Percentiles rank a stretch among this genome's conserved stretches.
Conservation (phyloP, 441 rosid genomes). For the Jatropha podagrica region DNA sequence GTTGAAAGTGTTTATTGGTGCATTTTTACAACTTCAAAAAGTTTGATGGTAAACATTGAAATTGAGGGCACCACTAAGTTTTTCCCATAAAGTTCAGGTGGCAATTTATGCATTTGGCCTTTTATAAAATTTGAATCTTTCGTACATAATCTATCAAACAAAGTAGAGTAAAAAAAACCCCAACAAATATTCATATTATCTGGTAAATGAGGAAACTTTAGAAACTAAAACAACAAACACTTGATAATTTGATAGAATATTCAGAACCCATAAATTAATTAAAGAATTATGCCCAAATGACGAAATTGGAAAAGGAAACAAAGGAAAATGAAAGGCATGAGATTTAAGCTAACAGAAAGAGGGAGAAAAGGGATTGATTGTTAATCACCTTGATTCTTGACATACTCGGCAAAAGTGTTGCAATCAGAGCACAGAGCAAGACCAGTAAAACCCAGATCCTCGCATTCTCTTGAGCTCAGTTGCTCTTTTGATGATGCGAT, state of each 20-base stretch:
- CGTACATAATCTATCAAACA: neutral
- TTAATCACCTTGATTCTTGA: constrained; percentile 70
- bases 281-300: neutral
- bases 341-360: neutral
- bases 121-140: too few relatives aligned
- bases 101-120: too few relatives aligned
- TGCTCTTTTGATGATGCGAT: constrained; percentile 50
- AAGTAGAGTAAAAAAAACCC: neutral
- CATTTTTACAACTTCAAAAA: too few relatives aligned
- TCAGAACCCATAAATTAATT: neutral
- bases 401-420: constrained; percentile 73
- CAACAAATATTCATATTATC: neutral
- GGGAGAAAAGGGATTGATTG: neutral
- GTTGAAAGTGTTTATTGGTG: too few relatives aligned
- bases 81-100: too few relatives aligned
- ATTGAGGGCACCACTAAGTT: too few relatives aligned
- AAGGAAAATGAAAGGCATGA: neutral
- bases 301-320: neutral
- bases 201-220: neutral
- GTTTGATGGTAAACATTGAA: too few relatives aligned
- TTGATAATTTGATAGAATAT: neutral
- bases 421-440: constrained; percentile 96
- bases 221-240: constrained; percentile 8
- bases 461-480: constrained; percentile 66
- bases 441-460: constrained; percentile 85